phyloP scores from a whole-genome alignment of 1,139 yeast genomes.

The Candida sanyaensis region DNA sequence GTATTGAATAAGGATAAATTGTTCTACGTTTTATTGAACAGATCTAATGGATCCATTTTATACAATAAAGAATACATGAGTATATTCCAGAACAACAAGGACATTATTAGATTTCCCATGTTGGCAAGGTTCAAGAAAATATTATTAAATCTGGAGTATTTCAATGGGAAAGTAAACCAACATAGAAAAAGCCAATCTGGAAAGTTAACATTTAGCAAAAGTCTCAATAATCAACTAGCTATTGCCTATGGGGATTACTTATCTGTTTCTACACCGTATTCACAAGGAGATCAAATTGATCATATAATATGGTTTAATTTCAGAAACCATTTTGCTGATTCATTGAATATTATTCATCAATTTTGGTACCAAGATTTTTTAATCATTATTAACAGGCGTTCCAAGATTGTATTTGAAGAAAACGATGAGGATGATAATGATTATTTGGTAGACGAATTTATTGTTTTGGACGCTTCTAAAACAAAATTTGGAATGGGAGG shows the following conservation, averaged over 20 bases:
- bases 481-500: conserved; percentile 42
- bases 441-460: conserved; percentile 37
- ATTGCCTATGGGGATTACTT: conserved; percentile 31
- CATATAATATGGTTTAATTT: conserved; percentile 47
- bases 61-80: conserved; percentile 31
- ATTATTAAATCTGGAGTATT: conserved; percentile 22
- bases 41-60: conserved; percentile 20
- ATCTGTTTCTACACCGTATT: conserved; percentile 41
- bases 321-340: conserved; percentile 33
- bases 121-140: conserved; percentile 32
- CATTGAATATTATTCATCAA: conserved; percentile 37
- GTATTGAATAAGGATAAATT: conserved; percentile 24
- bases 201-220: conserved; percentile 25
- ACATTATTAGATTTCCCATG: conserved; percentile 31
- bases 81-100: conserved; percentile 22
- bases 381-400: conserved; percentile 34
- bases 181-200: conserved; percentile 19
- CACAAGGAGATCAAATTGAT: conserved; percentile 25
- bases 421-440: conserved; percentile 14
- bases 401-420: conserved; percentile 20
- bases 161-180: conserved; percentile 19
- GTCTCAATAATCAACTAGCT: conserved; percentile 29
- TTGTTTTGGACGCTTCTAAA: conserved; percentile 34
- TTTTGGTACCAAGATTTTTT: conserved; percentile 39
- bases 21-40: conserved; percentile 24